Conservation (phyloP, 371 early-diverging fungal species). For the Mortierella sp. region DNA sequence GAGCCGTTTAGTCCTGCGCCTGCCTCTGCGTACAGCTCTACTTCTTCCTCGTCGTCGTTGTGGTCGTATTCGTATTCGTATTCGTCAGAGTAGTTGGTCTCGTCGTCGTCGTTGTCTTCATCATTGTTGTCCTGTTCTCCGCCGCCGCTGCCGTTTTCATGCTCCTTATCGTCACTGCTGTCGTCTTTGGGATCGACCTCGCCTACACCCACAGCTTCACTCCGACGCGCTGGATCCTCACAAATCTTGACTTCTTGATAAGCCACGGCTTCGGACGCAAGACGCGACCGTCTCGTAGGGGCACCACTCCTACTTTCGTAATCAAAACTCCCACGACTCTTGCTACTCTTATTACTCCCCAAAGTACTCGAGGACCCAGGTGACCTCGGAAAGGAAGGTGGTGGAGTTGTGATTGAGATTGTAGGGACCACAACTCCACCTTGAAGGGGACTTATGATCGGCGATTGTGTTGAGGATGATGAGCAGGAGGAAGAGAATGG, state of each 20-base stretch:
- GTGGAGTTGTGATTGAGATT: not conserved
- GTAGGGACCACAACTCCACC: not conserved
- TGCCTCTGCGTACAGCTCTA: not conserved
- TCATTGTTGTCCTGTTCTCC: not conserved
- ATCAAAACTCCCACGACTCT: not conserved
- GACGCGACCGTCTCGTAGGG: not conserved
- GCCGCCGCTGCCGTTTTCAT: not conserved
- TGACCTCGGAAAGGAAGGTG: not conserved
- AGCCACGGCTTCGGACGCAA: not conserved
- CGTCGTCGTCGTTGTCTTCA: not conserved
- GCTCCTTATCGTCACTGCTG: not conserved
- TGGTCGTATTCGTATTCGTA: not conserved
- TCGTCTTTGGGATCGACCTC: not conserved
- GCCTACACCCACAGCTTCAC: not conserved
- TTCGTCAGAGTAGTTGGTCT: not conserved
- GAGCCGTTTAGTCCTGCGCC: constrained; percentile 9
- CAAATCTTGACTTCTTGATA: not conserved
- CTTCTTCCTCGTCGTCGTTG: not conserved
- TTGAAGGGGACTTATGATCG: not conserved
- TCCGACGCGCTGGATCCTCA: not conserved
- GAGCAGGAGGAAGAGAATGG: not conserved
- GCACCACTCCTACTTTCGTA: not conserved
- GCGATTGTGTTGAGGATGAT: not conserved
- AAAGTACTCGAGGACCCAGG: not conserved
- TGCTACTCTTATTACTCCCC: not conserved